Evolutionary conservation across 1,284 basidiomycete species (phyloP).

Genomic region (Tausonia pullulans): DNA sequence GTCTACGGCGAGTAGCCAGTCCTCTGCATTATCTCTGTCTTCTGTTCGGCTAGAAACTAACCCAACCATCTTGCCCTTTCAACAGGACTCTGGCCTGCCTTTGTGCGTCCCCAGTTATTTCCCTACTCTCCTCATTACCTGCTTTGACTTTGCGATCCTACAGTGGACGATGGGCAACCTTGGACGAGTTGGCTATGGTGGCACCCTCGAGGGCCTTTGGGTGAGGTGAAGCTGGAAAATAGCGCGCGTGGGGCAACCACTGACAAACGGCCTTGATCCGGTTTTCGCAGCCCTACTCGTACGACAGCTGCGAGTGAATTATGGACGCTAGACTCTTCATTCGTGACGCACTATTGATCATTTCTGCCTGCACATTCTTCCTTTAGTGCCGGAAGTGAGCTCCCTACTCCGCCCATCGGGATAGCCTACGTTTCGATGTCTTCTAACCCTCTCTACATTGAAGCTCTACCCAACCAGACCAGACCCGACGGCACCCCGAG

Average conservation of each 20-base stretch:
- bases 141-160: too few relatives aligned
- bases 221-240: background rate
- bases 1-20: conserved; percentile 31
- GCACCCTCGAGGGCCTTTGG: conserved; percentile 69
- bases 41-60: background rate
- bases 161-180: conserved; percentile 86
- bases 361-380: too few relatives aligned
- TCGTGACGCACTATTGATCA: too few relatives aligned
- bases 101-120: conserved; percentile 22
- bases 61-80: conserved; percentile 30
- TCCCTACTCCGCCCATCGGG: too few relatives aligned
- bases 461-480: conserved; percentile 5
- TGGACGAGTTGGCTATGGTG: conserved; percentile 67
- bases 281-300: conserved; percentile 25
- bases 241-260: background rate
- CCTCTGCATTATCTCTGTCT: conserved; percentile 1
- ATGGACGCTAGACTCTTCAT: too few relatives aligned
- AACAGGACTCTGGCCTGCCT: conserved; percentile 52
- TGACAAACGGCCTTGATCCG: background rate
- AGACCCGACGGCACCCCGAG: conserved; percentile 39
- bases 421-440: too few relatives aligned
- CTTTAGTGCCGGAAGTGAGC: too few relatives aligned
- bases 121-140: too few relatives aligned
- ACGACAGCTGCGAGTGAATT: conserved; percentile 54
- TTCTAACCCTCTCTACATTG: background rate